Percentiles rank a stretch among this genome's conserved stretches.
Conservation (phyloP, 1,284 basidiomycete species). For the Puccinia coronata region DNA sequence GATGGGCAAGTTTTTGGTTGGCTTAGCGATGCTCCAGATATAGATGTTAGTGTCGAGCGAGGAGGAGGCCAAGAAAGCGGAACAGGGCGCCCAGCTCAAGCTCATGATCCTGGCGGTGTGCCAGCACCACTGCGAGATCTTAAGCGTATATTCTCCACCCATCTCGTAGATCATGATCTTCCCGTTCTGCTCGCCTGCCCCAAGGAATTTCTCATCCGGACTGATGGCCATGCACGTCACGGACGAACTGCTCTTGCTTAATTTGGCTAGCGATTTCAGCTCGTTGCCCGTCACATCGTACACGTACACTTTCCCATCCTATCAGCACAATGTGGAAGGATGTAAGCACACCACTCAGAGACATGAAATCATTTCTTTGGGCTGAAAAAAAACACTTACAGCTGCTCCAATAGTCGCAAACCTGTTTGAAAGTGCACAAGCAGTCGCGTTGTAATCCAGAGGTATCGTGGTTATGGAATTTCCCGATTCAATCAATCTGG, state of each 20-base stretch:
- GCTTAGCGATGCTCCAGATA: conserved; percentile 78
- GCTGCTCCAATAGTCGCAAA: conserved; percentile 74
- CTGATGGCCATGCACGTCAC: conserved; percentile 80
- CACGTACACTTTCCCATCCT: conserved; percentile 75
- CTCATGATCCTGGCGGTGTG: conserved; percentile 80
- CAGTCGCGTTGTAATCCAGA: conserved; percentile 65
- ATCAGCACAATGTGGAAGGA: background rate
- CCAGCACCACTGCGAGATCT: conserved; percentile 76
- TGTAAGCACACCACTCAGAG: background rate
- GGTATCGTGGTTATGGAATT: conserved; percentile 67
- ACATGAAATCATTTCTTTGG: background rate
- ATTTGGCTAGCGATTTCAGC: conserved; percentile 57
- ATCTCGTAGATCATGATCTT: conserved; percentile 78
- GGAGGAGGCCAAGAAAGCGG: conserved; percentile 76
- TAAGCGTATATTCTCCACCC: conserved; percentile 64
- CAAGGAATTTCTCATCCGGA: conserved; percentile 64
- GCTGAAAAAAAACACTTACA: conserved; percentile 61
- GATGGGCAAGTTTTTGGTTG: conserved; percentile 76
- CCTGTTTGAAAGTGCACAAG: conserved; percentile 63
- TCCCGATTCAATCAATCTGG: conserved; percentile 64
- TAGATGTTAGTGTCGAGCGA: conserved; percentile 90
- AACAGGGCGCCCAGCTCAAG: conserved; percentile 74
- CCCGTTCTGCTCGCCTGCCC: conserved; percentile 68
- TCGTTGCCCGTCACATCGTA: conserved; percentile 59
- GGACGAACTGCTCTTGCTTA: conserved; percentile 71